These are phyloP conservation scores for Betula pendula DNA, from an alignment of 306 rosid species.

Conservation along the genomic window DNA sequence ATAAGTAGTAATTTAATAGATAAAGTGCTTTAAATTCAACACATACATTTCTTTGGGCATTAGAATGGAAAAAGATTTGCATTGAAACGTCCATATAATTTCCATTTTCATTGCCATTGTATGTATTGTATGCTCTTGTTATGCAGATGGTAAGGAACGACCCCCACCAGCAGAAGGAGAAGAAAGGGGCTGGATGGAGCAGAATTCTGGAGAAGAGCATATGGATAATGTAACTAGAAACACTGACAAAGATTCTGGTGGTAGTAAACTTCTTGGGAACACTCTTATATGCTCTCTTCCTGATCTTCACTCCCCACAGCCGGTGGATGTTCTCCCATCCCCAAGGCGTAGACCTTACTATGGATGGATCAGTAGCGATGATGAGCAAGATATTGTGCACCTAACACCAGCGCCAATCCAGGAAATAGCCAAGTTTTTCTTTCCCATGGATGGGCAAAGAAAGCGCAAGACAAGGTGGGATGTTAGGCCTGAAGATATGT, in stretches of 20 bases:
- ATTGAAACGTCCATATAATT: conserved; percentile 5
- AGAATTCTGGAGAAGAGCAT: no score
- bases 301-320: conserved; percentile 20
- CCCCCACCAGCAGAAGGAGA: conserved; percentile 11
- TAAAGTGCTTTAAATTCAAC: background rate
- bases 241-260: no score
- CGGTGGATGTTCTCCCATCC: background rate
- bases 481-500: conserved; percentile 38
- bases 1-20: no score
- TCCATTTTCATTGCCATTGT: background rate
- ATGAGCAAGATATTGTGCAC: conserved; percentile 24
- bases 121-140: conserved; percentile 8
- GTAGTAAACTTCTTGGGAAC: background rate
- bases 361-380: conserved; percentile 49
- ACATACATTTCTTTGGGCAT: background rate
- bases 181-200: no score
- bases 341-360: conserved; percentile 35
- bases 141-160: conserved; percentile 29
- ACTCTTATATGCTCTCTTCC: background rate
- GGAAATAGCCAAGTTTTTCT: conserved; percentile 28
- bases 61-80: background rate
- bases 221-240: no score
- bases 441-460: conserved; percentile 5
- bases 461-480: conserved; percentile 61
- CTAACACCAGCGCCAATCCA: conserved; percentile 32